A percentile compares a stretch with the other conserved stretches of the same genome.
Conservation (phyloP, 371 early-diverging fungal genomes). For the Mortierella sp. region DNA sequence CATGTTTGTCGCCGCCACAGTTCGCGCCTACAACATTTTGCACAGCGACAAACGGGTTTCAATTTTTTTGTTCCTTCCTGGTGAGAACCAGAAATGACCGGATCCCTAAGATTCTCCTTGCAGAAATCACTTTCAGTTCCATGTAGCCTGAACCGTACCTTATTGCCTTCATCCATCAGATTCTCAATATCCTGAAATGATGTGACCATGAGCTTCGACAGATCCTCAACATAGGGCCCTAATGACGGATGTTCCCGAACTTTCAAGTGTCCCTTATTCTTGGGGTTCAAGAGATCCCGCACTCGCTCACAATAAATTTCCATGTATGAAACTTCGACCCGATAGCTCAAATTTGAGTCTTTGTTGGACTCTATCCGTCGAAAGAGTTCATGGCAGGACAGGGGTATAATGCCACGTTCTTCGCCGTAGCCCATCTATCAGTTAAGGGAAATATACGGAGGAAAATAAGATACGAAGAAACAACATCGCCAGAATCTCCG, state of each 20-base stretch:
- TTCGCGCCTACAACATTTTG: constrained; percentile 68
- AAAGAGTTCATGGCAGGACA: constrained; percentile 85
- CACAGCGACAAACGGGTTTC: neutral
- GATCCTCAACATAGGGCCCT: constrained; percentile 95
- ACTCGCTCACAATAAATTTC: constrained; percentile 92
- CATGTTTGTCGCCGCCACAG: constrained; percentile 97
- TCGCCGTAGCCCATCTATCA: constrained; percentile 76
- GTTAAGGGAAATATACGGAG: neutral
- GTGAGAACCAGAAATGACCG: too few species aligned
- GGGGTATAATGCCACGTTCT: constrained; percentile 87
- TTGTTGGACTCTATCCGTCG: constrained; percentile 63
- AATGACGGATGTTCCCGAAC: constrained; percentile 90
- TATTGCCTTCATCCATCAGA: constrained; percentile 91
- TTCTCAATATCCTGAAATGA: constrained; percentile 81
- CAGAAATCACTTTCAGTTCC: too few species aligned
- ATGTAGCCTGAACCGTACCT: too few species aligned
- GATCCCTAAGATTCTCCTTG: too few species aligned
- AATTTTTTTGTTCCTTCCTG: neutral
- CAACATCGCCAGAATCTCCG: too few species aligned
- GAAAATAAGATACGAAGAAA: neutral
- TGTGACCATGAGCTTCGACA: constrained; percentile 84
- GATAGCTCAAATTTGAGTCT: constrained; percentile 64
- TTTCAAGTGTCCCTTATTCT: constrained; percentile 80
- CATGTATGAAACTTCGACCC: constrained; percentile 88
- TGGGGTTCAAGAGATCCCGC: constrained; percentile 88